A percentile compares a stretch with the other conserved stretches of the same genome.
Evolutionary conservation across 2,329 filamentous ascomycete species (phyloP).

Genomic region (Celoporthe dispersa): DNA sequence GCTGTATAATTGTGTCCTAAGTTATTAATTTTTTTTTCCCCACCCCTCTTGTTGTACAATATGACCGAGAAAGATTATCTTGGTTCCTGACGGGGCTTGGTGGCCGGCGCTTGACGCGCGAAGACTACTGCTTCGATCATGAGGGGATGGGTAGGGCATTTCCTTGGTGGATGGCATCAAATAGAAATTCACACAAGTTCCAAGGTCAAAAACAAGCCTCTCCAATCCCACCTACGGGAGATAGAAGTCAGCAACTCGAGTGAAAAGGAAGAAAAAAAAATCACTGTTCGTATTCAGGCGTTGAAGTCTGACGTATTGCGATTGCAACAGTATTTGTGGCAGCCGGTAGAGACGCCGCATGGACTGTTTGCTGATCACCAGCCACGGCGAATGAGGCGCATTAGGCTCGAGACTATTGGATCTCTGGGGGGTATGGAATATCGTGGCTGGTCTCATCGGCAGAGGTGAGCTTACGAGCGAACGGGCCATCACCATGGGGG

Average conservation of each 20-base stretch:
- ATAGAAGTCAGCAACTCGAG: no score
- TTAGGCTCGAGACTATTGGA: not conserved
- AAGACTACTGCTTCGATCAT: not conserved
- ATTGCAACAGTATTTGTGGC: not conserved
- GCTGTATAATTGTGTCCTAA: not conserved
- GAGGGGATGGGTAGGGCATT: conserved; percentile 4
- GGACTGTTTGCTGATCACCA: not conserved
- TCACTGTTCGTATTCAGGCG: not conserved
- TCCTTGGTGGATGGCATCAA: conserved; percentile 8
- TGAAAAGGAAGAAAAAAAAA: no score
- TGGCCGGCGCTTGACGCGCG: conserved; percentile 19
- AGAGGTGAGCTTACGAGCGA: not conserved
- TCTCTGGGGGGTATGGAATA: not conserved
- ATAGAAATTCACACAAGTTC: conserved; percentile 11
- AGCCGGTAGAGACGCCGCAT: not conserved
- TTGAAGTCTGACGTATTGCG: not conserved
- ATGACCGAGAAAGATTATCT: not conserved
- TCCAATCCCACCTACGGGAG: no score
- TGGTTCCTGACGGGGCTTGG: not conserved
- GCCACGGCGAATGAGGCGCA: not conserved
- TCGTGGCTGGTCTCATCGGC: not conserved
- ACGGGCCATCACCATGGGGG: not conserved
- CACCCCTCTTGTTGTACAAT: not conserved
- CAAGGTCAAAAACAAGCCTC: not conserved
- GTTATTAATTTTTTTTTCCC: not conserved